Percentiles rank a stretch among this genome's conserved stretches.
These are phyloP conservation scores for Stereocaulon alpinum DNA, from an alignment of 495 filamentous ascomycete species.

Conservation along the genomic window DNA sequence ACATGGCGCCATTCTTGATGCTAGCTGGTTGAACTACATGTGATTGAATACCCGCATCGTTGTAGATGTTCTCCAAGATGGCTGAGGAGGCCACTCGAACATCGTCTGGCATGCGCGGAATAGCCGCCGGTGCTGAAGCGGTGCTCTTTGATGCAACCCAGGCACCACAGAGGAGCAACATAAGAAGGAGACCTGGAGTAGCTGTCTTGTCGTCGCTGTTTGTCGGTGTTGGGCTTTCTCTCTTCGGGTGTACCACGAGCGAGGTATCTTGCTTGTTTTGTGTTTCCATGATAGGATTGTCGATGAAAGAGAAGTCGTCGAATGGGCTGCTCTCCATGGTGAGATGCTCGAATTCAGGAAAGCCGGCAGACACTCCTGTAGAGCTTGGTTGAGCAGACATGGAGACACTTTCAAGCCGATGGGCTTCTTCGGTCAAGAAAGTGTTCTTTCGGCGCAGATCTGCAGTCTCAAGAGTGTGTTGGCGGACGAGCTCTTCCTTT, in stretches of 20 bases:
- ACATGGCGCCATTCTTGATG: conserved; percentile 23
- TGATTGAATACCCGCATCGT: conserved; percentile 55
- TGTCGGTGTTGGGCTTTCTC: conserved; percentile 41
- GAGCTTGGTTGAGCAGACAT: conserved; percentile 46
- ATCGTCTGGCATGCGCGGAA: conserved; percentile 85
- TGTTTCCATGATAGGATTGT: conserved; percentile 41
- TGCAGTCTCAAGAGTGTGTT: conserved; percentile 86
- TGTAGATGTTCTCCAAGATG: conserved; percentile 79
- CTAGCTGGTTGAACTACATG: background rate
- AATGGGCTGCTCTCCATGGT: conserved; percentile 66
- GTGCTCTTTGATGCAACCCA: conserved; percentile 84
- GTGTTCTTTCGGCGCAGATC: conserved; percentile 94
- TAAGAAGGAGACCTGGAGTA: conserved; percentile 54
- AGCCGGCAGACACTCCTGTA: conserved; percentile 55
- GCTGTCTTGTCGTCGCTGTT: conserved; percentile 51
- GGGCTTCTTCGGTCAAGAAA: conserved; percentile 74
- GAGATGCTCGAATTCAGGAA: conserved; percentile 71
- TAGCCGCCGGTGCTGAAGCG: conserved; percentile 40
- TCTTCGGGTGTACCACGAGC: conserved; percentile 45
- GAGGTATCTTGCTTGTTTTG: conserved; percentile 32
- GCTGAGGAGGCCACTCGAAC: conserved; percentile 85
- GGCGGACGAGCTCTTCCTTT: conserved; percentile 82
- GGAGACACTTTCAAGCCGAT: conserved; percentile 60
- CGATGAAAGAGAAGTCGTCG: conserved; percentile 70
- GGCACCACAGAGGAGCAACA: conserved; percentile 92